These are phyloP conservation scores for Protomyces inouyei DNA, from an alignment of 1,139 yeast genomes.

Conservation along the genomic window DNA sequence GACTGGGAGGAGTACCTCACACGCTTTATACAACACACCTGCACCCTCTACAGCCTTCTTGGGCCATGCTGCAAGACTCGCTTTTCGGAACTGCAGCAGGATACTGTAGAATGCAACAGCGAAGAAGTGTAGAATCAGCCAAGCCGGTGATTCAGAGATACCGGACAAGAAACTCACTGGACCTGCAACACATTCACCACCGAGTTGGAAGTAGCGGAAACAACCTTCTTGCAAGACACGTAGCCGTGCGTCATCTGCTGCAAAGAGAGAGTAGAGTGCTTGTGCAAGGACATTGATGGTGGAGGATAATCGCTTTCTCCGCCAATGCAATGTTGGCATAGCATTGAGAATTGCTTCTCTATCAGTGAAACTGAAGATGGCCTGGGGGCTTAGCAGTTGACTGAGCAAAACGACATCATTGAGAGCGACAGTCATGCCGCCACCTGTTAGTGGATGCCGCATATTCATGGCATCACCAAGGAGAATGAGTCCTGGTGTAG, in stretches of 20 bases:
- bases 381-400: conserved; percentile 52
- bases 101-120: conserved; percentile 31
- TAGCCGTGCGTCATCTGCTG: conserved; percentile 44
- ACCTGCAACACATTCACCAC: conserved; percentile 71
- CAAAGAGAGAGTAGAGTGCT: conserved; percentile 83
- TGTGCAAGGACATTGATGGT: conserved; percentile 87
- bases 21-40: conserved; percentile 27
- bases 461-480: conserved; percentile 93
- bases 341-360: conserved; percentile 52
- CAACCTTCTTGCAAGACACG: conserved; percentile 79
- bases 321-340: conserved; percentile 63
- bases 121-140: conserved; percentile 30
- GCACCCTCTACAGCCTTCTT: conserved; percentile 18
- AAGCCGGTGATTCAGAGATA: conserved; percentile 23
- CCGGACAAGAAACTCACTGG: conserved; percentile 87
- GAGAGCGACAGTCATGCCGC: conserved; percentile 98
- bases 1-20: conserved; percentile 29
- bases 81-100: conserved; percentile 7
- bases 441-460: conserved; percentile 98
- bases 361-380: conserved; percentile 58
- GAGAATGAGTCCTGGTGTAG: conserved; percentile 70
- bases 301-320: conserved; percentile 71
- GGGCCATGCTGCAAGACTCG: conserved; percentile 17
- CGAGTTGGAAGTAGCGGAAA: conserved; percentile 73
- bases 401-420: conserved; percentile 74